Evolutionary conservation across 169 alveolate genomes (phyloP).

Genomic region (Miamiensis avidus): DNA sequence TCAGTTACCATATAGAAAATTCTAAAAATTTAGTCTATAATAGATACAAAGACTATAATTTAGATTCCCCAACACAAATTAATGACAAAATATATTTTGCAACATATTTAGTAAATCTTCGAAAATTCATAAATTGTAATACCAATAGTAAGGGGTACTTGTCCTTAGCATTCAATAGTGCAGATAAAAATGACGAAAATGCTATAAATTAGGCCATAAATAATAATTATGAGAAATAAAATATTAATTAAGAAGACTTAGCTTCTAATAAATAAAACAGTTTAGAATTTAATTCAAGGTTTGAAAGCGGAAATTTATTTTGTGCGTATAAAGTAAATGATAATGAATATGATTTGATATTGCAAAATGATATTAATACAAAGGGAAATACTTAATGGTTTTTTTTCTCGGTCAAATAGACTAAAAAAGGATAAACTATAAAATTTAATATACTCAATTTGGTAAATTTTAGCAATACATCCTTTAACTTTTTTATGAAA

Average conservation of each 20-base stretch:
- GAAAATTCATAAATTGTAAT: constrained; percentile 18
- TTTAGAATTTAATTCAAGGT: constrained; percentile 62
- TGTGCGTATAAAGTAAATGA: constrained; percentile 76
- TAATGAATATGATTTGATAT: constrained; percentile 72
- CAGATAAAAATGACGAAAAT: background rate
- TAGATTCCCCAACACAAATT: constrained; percentile 23
- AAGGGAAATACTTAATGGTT: constrained; percentile 90
- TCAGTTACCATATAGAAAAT: constrained; percentile 34
- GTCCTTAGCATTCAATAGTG: background rate
- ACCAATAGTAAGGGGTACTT: background rate
- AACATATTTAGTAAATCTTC: constrained; percentile 28
- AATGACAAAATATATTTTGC: constrained; percentile 39
- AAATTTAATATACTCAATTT: constrained; percentile 83
- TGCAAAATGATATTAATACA: constrained; percentile 84
- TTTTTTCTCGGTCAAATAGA: constrained; percentile 75
- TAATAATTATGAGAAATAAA: too few species aligned
- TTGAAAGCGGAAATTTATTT: constrained; percentile 84
- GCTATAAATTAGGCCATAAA: background rate
- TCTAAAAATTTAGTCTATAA: constrained; percentile 36
- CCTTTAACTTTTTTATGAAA: constrained; percentile 63
- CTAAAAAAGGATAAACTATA: constrained; percentile 67
- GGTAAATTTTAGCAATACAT: constrained; percentile 38
- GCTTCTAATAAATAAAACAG: background rate
- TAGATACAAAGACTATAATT: constrained; percentile 26
- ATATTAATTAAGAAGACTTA: too few species aligned